Percentiles rank a stretch among this genome's conserved stretches.
Evolutionary conservation across 2,329 filamentous ascomycete genomes (phyloP).

Genomic region (Cercospora sp.): DNA sequence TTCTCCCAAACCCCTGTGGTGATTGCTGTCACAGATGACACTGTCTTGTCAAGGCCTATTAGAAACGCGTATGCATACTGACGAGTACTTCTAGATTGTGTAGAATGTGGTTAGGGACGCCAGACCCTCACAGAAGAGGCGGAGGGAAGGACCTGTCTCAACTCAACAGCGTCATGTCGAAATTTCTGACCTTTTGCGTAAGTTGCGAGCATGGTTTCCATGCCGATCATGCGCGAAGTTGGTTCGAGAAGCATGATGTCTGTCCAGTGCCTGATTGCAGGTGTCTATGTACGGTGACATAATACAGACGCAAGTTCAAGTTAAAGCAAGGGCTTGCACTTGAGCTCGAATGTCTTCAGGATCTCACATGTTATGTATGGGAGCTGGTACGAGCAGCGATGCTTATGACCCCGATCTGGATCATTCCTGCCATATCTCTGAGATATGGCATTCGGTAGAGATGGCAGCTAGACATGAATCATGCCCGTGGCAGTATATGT

Average conservation of each 20-base stretch:
- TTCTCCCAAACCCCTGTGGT: background rate
- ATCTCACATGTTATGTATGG: background rate
- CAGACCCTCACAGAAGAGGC: conserved; percentile 49
- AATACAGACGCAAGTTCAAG: background rate
- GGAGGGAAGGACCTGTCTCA: conserved; percentile 35
- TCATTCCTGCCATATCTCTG: background rate
- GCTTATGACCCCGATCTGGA: background rate
- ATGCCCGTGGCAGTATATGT: background rate
- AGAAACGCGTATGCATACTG: background rate
- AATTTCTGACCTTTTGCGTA: conserved; percentile 62
- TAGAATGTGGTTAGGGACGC: conserved; percentile 60
- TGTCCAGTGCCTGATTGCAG: conserved; percentile 59
- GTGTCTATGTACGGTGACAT: conserved; percentile 48
- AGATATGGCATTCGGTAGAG: background rate
- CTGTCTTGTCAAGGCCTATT: background rate
- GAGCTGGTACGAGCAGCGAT: background rate
- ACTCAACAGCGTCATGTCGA: conserved; percentile 50
- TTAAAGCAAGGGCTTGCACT: background rate
- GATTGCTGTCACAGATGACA: background rate
- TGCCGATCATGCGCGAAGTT: conserved; percentile 61
- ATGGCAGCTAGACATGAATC: background rate
- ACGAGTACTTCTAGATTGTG: conserved; percentile 48
- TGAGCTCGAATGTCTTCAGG: background rate
- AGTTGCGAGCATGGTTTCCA: conserved; percentile 65
- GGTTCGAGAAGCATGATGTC: conserved; percentile 58